phyloP scores from a whole-genome alignment of 768 basidiomycete genomes.

The Wakefieldia striispora region DNA sequence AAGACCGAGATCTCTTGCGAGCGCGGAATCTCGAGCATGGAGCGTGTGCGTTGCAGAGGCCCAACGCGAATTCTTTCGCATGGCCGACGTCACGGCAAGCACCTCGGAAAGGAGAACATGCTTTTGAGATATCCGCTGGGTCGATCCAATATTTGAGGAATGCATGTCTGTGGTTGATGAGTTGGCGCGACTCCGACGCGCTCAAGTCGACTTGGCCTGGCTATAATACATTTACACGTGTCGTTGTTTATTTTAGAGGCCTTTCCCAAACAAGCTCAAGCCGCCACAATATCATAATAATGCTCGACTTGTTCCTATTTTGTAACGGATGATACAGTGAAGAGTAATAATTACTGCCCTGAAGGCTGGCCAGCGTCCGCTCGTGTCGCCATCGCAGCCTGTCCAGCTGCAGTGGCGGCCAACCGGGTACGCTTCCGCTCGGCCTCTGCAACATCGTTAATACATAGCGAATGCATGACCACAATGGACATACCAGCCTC shows the following conservation, averaged over 20 bases:
- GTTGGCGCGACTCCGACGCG: background rate
- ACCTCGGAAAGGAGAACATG: conserved; percentile 91
- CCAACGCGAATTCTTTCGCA: conserved; percentile 99
- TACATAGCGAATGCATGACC: background rate
- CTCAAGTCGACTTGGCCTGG: too few species aligned
- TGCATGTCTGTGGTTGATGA: conserved; percentile 13
- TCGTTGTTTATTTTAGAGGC: conserved; percentile 26
- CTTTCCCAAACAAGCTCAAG: conserved; percentile 23
- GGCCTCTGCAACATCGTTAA: conserved; percentile 59
- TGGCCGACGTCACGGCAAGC: conserved; percentile 84
- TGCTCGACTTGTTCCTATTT: conserved; percentile 5
- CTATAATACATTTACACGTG: background rate
- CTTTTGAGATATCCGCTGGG: conserved; percentile 48
- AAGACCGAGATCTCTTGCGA: conserved; percentile 74
- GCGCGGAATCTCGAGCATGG: conserved; percentile 58
- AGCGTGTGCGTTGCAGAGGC: conserved; percentile 68
- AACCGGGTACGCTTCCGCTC: conserved; percentile 89
- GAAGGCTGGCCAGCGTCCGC: conserved; percentile 37
- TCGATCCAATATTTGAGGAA: conserved; percentile 10
- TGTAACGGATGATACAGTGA: conserved; percentile 10
- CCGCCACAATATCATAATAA: background rate
- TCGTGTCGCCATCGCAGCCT: conserved; percentile 80
- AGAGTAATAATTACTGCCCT: conserved; percentile 31
- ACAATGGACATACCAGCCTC: conserved; percentile 66
- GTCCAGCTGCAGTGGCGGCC: conserved; percentile 88